Evolutionary conservation across 108 stramenopile genomes (phyloP).

Genomic region (Nitzschia sp.): DNA sequence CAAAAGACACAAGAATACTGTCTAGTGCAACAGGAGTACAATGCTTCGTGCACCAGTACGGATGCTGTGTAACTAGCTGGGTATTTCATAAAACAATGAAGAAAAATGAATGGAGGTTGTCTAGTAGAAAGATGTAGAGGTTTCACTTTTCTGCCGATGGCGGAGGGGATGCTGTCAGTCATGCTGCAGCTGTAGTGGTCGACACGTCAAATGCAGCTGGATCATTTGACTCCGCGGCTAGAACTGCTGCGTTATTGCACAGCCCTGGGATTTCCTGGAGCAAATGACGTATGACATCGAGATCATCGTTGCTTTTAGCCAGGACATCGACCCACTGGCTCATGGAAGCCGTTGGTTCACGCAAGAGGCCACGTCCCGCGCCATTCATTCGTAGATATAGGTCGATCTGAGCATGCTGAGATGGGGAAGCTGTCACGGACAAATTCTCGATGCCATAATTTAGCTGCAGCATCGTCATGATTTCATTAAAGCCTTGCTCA

Average conservation of each 20-base stretch:
- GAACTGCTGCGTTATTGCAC: slow-evolving; percentile 2
- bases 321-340: slow-evolving; percentile 18
- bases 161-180: no score
- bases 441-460: slow-evolving; percentile 19
- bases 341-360: slow-evolving; percentile 19
- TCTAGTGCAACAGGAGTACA: no score
- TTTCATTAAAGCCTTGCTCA: slow-evolving; percentile 3
- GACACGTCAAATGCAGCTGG: background rate
- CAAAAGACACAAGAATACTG: no score
- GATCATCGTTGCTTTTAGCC: slow-evolving; percentile 12
- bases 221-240: background rate
- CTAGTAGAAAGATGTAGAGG: no score
- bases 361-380: slow-evolving; percentile 19
- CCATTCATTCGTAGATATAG: slow-evolving; percentile 25
- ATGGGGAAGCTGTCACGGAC: slow-evolving; percentile 21
- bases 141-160: no score
- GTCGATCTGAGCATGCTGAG: slow-evolving; percentile 26
- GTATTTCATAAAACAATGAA: no score
- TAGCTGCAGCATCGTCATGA: slow-evolving; percentile 18
- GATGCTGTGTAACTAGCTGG: no score
- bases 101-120: no score
- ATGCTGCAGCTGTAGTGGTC: background rate
- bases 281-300: slow-evolving; percentile 23
- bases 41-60: no score
- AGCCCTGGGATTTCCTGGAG: slow-evolving; percentile 24